Conservation (phyloP, 345 rosid species). For the Eucalyptus tenuipes region DNA sequence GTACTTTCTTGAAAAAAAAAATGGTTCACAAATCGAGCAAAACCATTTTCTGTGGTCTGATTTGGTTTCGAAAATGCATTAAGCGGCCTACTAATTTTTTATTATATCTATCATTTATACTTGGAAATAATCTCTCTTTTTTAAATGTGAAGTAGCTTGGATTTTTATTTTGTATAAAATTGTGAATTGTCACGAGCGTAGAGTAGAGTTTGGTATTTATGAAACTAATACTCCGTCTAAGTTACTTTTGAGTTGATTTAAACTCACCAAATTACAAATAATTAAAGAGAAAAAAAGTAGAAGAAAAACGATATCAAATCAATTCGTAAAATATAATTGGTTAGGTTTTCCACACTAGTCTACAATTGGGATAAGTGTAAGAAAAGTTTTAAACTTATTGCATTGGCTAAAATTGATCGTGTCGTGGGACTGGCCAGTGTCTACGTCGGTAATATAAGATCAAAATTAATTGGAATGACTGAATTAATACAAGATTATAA, state of each 20-base stretch:
- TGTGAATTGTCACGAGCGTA: neutral
- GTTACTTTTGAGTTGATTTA: no score
- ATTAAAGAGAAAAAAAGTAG: no score
- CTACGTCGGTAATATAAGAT: fast-evolving
- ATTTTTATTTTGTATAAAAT: no score
- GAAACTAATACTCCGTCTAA: no score
- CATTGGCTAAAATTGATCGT: fast-evolving
- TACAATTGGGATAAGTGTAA: no score
- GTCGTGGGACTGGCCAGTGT: fast-evolving
- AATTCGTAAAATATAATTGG: fast-evolving
- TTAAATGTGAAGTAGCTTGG: neutral
- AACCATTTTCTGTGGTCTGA: neutral
- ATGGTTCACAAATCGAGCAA: neutral
- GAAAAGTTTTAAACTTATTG: no score
- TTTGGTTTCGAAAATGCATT: neutral
- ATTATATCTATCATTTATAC: neutral
- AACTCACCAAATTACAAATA: no score
- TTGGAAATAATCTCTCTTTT: neutral
- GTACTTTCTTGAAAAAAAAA: neutral
- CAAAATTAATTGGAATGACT: fast-evolving
- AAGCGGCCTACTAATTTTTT: neutral
- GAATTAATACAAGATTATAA: fast-evolving
- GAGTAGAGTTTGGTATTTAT: neutral
- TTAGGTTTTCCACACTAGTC: no score
- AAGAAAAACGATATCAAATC: no score